Percentiles rank a stretch among this genome's conserved stretches.
Evolutionary conservation across 805 yeast genomes (phyloP).

Genomic region (Cyberlindnera veronae): DNA sequence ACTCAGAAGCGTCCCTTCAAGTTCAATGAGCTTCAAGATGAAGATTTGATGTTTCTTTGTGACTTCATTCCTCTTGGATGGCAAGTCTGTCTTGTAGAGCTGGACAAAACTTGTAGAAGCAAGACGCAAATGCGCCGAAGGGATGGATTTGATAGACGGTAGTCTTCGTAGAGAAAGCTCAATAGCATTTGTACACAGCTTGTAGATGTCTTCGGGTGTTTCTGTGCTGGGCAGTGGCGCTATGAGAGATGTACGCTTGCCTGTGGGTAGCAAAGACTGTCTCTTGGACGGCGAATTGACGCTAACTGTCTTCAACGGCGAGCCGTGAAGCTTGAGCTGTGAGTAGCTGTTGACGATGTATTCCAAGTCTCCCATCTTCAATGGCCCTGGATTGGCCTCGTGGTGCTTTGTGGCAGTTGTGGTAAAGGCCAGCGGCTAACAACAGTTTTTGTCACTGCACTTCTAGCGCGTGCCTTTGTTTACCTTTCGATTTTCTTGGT

Average conservation of each 20-base stretch:
- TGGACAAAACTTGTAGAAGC: constrained; percentile 24
- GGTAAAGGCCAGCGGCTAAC: not conserved
- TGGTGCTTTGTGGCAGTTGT: not conserved
- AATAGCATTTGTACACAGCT: constrained; percentile 23
- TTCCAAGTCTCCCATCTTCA: constrained; percentile 25
- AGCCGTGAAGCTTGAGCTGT: constrained; percentile 18
- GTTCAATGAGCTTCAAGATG: constrained; percentile 23
- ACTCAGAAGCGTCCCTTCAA: constrained; percentile 14
- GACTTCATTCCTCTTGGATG: constrained; percentile 7
- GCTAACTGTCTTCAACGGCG: constrained; percentile 23
- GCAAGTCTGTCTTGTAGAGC: constrained; percentile 17
- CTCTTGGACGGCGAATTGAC: constrained; percentile 24
- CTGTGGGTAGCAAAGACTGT: constrained; percentile 5
- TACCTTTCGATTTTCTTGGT: constrained; percentile 4
- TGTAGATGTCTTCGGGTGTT: constrained; percentile 17
- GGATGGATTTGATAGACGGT: constrained; percentile 10
- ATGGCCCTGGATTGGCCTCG: constrained; percentile 1
- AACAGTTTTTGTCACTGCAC: not conserved
- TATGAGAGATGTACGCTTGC: not conserved
- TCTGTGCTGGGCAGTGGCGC: constrained; percentile 2
- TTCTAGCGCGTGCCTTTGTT: not conserved
- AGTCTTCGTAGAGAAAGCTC: constrained; percentile 20
- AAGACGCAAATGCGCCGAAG: constrained; percentile 21
- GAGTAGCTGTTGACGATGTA: constrained; percentile 24
- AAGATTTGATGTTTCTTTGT: constrained; percentile 21